Evolutionary conservation across 2,329 filamentous ascomycete genomes (phyloP).

Genomic region (Trichophyton rubrum): DNA sequence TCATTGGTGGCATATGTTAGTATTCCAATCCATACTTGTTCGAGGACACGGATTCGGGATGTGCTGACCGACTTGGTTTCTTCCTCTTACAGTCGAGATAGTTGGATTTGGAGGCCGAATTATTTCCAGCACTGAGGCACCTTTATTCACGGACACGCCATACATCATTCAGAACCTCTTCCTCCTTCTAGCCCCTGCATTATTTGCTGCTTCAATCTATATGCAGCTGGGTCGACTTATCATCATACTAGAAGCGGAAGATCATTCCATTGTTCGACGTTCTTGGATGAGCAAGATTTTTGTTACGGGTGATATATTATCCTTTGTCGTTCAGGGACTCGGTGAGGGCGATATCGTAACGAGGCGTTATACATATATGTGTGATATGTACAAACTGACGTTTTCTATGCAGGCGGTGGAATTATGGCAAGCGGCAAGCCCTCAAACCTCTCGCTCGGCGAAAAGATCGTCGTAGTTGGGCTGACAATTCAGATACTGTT

Average conservation of each 20-base stretch:
- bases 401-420: conserved; percentile 17
- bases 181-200: conserved; percentile 21
- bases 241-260: conserved; percentile 14
- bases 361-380: too few species aligned
- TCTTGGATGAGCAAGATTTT: conserved; percentile 22
- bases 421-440: conserved; percentile 18
- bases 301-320: conserved; percentile 21
- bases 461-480: conserved; percentile 42
- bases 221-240: conserved; percentile 22
- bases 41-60: neutral
- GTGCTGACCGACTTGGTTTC: neutral
- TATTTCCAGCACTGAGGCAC: conserved; percentile 25
- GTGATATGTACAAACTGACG: neutral
- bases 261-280: conserved; percentile 15
- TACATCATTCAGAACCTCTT: conserved; percentile 22
- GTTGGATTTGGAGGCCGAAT: conserved; percentile 40
- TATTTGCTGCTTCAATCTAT: conserved; percentile 23
- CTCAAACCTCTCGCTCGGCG: conserved; percentile 13
- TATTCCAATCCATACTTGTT: neutral
- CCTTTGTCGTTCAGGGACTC: conserved; percentile 20
- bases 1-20: conserved; percentile 22
- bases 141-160: conserved; percentile 15
- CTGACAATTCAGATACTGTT: conserved; percentile 46
- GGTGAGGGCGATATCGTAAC: conserved; percentile 12
- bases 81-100: conserved; percentile 31